Percentiles rank a stretch among this genome's conserved stretches.
These are phyloP conservation scores for Leccinum huronense DNA, from an alignment of 1,284 basidiomycete genomes.

Conservation along the genomic window DNA sequence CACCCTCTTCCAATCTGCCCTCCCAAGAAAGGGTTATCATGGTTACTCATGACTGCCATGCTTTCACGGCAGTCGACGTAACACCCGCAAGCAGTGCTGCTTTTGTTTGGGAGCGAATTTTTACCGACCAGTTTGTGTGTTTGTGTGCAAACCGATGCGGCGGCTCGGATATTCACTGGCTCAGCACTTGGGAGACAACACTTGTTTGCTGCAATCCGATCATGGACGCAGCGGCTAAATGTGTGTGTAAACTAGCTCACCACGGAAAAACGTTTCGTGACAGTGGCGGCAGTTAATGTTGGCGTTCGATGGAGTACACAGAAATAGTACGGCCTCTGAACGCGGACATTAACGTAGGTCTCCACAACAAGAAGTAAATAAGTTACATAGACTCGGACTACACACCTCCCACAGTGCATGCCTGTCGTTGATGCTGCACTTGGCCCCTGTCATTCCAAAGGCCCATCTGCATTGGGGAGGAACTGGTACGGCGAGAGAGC, in stretches of 20 bases:
- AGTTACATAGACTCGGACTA: conserved; percentile 64
- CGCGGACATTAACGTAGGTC: conserved; percentile 20
- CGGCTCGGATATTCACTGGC: conserved; percentile 52
- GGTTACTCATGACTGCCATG: conserved; percentile 82
- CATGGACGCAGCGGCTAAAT: conserved; percentile 3
- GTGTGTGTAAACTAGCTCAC: conserved; percentile 56
- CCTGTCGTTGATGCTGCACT: conserved; percentile 79
- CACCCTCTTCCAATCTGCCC: conserved; percentile 27
- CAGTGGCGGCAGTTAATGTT: conserved; percentile 11
- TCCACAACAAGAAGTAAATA: conserved; percentile 9
- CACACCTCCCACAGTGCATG: conserved; percentile 78
- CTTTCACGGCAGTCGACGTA: conserved; percentile 77
- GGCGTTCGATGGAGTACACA: conserved; percentile 40
- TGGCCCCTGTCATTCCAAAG: conserved; percentile 65
- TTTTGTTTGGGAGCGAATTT: conserved; percentile 81
- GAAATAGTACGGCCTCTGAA: conserved; percentile 47
- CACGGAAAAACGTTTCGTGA: conserved; percentile 40
- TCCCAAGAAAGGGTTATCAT: conserved; percentile 55
- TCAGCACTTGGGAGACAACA: conserved; percentile 78
- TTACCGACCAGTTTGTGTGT: conserved; percentile 49
- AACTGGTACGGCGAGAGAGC: conserved; percentile 20
- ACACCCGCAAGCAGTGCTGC: conserved; percentile 66
- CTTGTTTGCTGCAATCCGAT: conserved; percentile 37
- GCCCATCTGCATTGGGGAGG: conserved; percentile 40
- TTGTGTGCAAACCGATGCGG: conserved; percentile 35